These are phyloP conservation scores for Chlamydomonas schloesseri DNA, from an alignment of 139 green algal species.

Conservation along the genomic window DNA sequence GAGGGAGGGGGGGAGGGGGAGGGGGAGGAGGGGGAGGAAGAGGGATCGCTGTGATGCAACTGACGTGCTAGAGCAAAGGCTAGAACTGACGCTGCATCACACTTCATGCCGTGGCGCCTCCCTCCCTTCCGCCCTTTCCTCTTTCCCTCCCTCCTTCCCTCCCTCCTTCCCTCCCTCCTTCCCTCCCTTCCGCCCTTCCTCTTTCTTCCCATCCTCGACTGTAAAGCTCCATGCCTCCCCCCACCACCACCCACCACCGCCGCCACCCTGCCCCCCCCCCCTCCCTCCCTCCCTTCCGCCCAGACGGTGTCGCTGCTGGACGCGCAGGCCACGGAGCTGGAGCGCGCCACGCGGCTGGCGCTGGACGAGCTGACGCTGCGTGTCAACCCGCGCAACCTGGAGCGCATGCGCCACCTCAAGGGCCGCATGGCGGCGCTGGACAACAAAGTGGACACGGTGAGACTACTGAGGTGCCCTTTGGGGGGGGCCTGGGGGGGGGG, in stretches of 20 bases:
- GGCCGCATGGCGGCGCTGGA: conserved; percentile 35
- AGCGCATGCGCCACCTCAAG: conserved; percentile 50
- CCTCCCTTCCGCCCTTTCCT: too few species aligned
- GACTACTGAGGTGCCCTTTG: not conserved
- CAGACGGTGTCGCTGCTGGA: conserved; percentile 39
- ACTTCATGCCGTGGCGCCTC: too few species aligned
- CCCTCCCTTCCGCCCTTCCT: too few species aligned
- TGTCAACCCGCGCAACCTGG: conserved; percentile 49
- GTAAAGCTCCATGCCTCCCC: not conserved
- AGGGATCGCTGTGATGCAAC: too few species aligned
- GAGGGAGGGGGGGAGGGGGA: not conserved
- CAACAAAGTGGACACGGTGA: conserved; percentile 42
- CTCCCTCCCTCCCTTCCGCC: not conserved
- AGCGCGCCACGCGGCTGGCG: conserved; percentile 23
- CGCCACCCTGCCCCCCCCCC: not conserved
- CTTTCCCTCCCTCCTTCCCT: too few species aligned
- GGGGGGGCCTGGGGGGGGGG: not conserved
- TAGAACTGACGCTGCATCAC: too few species aligned
- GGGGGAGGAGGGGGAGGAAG: too few species aligned
- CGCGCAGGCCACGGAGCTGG: conserved; percentile 37
- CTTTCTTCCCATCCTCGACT: too few species aligned
- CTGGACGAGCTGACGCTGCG: conserved; percentile 50
- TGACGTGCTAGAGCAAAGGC: too few species aligned
- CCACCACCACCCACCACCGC: not conserved
- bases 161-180: too few species aligned